These are phyloP conservation scores for Triticum dicoccoides DNA, from an alignment of 176 grass and related monocot species.

Conservation along the genomic window DNA sequence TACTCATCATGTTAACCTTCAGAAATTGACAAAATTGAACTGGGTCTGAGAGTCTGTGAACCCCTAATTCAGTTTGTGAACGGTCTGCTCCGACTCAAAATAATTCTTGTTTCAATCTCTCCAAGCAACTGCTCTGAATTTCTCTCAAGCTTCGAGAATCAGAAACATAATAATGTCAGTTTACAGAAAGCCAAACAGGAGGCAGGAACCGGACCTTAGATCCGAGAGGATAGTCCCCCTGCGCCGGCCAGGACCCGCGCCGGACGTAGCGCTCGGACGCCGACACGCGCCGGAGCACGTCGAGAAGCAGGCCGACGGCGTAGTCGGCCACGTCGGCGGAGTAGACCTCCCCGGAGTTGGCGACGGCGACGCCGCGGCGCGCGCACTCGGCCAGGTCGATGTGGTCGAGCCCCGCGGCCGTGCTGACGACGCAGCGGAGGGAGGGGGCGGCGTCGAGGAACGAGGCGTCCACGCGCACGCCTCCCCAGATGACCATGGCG, in stretches of 20 bases:
- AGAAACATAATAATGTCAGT: no score
- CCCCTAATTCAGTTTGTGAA: no score
- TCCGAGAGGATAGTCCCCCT: conserved; percentile 26
- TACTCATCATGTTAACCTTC: no score
- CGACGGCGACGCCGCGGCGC: conserved; percentile 32
- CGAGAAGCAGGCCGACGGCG: conserved; percentile 48
- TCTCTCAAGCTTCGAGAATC: no score
- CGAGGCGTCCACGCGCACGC: background rate
- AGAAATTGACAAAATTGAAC: no score
- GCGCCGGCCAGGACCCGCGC: conserved; percentile 27
- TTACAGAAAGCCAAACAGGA: no score
- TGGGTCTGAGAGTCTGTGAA: no score
- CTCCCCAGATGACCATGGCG: conserved; percentile 13
- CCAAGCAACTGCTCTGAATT: no score
- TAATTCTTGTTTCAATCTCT: no score
- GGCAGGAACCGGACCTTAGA: conserved; percentile 40
- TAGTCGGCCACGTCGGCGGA: conserved; percentile 38
- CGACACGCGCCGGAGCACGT: conserved; percentile 36
- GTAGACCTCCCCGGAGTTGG: conserved; percentile 19
- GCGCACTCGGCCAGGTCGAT: conserved; percentile 48
- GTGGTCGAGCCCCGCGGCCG: conserved; percentile 40
- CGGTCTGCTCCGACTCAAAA: no score
- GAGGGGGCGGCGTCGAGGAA: conserved; percentile 27
- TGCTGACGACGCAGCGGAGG: conserved; percentile 31
- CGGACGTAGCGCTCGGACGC: conserved; percentile 40